Conservation (phyloP, 371 early-diverging fungal species). For the Entomophthora muscae region DNA sequence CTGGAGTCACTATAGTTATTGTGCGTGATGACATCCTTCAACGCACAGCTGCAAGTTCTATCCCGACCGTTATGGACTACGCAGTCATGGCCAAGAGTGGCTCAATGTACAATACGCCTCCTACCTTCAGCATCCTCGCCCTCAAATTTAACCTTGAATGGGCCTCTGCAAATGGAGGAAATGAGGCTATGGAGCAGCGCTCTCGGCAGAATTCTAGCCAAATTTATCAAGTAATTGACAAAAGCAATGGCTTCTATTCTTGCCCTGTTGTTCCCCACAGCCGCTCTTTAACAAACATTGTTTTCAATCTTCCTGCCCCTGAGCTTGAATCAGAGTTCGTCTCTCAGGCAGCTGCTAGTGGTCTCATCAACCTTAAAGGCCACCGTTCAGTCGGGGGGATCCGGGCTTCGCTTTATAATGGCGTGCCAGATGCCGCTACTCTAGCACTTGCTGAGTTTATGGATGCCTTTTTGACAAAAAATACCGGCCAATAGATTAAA, state of each 20-base stretch:
- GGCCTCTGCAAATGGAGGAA: slow-evolving; percentile 45
- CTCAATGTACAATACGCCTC: slow-evolving; percentile 93
- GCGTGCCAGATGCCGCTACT: neutral
- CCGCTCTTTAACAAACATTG: slow-evolving; percentile 81
- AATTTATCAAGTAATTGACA: slow-evolving; percentile 53
- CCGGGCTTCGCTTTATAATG: slow-evolving; percentile 86
- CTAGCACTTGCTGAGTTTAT: neutral
- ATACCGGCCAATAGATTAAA: no score
- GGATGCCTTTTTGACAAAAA: neutral
- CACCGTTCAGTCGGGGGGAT: slow-evolving; percentile 91
- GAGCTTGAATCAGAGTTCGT: slow-evolving; percentile 68
- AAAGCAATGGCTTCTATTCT: slow-evolving; percentile 34
- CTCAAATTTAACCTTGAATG: slow-evolving; percentile 45
- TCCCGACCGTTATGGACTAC: slow-evolving; percentile 80
- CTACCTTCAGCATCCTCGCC: slow-evolving; percentile 78
- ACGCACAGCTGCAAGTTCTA: slow-evolving; percentile 9
- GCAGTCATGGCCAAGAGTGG: slow-evolving; percentile 57
- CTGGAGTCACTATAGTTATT: slow-evolving; percentile 84
- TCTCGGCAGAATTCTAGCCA: slow-evolving; percentile 43
- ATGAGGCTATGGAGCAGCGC: slow-evolving; percentile 35
- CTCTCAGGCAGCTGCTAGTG: slow-evolving; percentile 27
- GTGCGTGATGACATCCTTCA: slow-evolving; percentile 73
- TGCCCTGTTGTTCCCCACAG: slow-evolving; percentile 36
- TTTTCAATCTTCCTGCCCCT: slow-evolving; percentile 50
- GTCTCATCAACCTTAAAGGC: slow-evolving; percentile 76